These are phyloP conservation scores for Cercospora berteroae DNA, from an alignment of 2,329 filamentous ascomycete species.

Conservation along the genomic window DNA sequence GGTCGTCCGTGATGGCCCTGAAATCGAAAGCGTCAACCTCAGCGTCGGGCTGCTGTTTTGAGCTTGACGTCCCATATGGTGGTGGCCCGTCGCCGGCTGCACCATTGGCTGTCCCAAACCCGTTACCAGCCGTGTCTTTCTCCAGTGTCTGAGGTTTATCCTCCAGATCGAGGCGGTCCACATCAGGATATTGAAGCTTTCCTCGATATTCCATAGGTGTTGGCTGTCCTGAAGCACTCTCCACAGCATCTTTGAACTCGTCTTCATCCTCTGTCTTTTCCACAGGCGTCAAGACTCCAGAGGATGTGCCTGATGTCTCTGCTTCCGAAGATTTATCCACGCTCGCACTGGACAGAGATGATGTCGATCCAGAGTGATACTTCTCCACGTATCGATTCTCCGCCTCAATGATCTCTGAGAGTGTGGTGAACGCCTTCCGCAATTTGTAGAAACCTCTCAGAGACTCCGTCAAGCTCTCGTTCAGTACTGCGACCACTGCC, in stretches of 20 bases:
- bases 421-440: conserved; percentile 78
- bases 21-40: conserved; percentile 55
- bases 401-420: conserved; percentile 74
- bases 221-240: conserved; percentile 46
- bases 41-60: conserved; percentile 13
- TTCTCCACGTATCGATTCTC: conserved; percentile 61
- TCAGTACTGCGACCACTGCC: conserved; percentile 82
- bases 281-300: conserved; percentile 22
- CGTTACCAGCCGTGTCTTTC: background rate
- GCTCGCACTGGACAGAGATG: conserved; percentile 5
- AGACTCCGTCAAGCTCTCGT: conserved; percentile 88
- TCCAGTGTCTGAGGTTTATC: conserved; percentile 24
- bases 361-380: conserved; percentile 21
- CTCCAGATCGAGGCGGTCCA: conserved; percentile 29
- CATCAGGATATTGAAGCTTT: conserved; percentile 40
- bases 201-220: conserved; percentile 52
- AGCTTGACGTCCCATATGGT: background rate
- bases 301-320: conserved; percentile 12
- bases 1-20: conserved; percentile 63
- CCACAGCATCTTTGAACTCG: conserved; percentile 59
- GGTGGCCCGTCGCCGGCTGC: background rate
- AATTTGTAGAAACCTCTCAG: conserved; percentile 91
- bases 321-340: conserved; percentile 9
- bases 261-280: conserved; percentile 42
- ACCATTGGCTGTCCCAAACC: background rate